Evolutionary conservation across 768 basidiomycete species (phyloP).

Genomic region (Tulasnella sp.): DNA sequence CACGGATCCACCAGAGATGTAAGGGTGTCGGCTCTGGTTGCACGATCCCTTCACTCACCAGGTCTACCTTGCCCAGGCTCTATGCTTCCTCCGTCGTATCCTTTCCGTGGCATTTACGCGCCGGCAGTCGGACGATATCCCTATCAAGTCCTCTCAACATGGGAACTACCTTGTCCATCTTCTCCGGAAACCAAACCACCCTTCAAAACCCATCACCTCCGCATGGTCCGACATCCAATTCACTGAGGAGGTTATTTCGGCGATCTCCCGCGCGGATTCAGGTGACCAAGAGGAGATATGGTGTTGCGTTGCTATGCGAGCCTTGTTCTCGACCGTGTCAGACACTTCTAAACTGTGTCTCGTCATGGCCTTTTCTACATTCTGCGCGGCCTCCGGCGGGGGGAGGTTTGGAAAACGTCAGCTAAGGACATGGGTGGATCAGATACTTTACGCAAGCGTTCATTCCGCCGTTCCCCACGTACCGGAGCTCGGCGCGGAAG

Average conservation of each 20-base stretch:
- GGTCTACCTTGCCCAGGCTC: not conserved
- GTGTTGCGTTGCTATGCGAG: not conserved
- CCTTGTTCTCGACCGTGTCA: not conserved
- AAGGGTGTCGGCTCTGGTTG: not conserved
- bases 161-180: conserved; percentile 22
- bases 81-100: conserved; percentile 8
- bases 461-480: not conserved
- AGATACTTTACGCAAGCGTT: not conserved
- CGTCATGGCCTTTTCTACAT: not conserved
- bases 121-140: not conserved
- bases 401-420: not conserved
- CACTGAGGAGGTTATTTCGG: conserved; percentile 17
- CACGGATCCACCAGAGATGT: conserved; percentile 25
- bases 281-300: conserved; percentile 3
- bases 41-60: not conserved
- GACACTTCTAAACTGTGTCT: not conserved
- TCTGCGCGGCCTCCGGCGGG: not conserved
- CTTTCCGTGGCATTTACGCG: conserved; percentile 22
- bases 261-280: not conserved
- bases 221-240: conserved; percentile 26
- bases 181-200: conserved; percentile 25
- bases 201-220: conserved; percentile 26
- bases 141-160: conserved; percentile 23
- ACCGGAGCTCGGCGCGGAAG: not conserved
- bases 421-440: not conserved